phyloP scores from a whole-genome alignment of 2,329 filamentous ascomycete genomes.

The Allantophomopsis cytisporea region DNA sequence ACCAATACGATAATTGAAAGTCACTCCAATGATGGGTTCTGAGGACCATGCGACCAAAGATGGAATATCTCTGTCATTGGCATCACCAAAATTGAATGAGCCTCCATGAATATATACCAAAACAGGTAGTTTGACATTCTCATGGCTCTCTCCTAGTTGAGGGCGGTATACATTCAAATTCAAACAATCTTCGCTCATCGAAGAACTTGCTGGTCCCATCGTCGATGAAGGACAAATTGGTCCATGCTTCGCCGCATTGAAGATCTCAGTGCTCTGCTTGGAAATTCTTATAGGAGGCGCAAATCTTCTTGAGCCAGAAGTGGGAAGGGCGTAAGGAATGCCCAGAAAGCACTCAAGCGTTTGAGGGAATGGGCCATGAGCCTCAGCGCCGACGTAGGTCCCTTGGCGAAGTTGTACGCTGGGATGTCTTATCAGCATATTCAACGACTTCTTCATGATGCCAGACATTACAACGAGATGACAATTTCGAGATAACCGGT shows the following conservation, averaged over 20 bases:
- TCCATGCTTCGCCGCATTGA: slow-evolving; percentile 23
- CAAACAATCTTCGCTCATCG: slow-evolving; percentile 32
- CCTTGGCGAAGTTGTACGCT: neutral
- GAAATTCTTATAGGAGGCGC: slow-evolving; percentile 13
- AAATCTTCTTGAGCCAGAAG: slow-evolving; percentile 31
- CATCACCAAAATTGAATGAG: slow-evolving; percentile 40
- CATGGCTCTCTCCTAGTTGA: slow-evolving; percentile 6
- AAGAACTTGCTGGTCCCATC: slow-evolving; percentile 2
- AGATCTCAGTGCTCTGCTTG: slow-evolving; percentile 9
- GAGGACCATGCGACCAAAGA: slow-evolving; percentile 42
- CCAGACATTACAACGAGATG: too few relatives aligned
- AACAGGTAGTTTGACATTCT: slow-evolving; percentile 26
- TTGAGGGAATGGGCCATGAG: neutral
- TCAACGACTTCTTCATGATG: too few relatives aligned
- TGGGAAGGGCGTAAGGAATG: slow-evolving; percentile 32
- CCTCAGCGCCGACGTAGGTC: neutral
- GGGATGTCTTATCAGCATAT: too few relatives aligned
- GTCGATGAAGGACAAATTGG: slow-evolving; percentile 9
- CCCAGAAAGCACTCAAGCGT: slow-evolving; percentile 27
- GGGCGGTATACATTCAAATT: slow-evolving; percentile 33
- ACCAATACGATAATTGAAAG: slow-evolving; percentile 47
- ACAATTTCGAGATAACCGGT: too few relatives aligned
- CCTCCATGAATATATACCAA: slow-evolving; percentile 50
- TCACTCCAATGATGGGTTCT: slow-evolving; percentile 37
- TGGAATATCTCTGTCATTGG: slow-evolving; percentile 41